Base-by-base conservation (phyloP, 2,329 filamentous ascomycete genomes). In the Mycosphaerella arachidis region DNA sequence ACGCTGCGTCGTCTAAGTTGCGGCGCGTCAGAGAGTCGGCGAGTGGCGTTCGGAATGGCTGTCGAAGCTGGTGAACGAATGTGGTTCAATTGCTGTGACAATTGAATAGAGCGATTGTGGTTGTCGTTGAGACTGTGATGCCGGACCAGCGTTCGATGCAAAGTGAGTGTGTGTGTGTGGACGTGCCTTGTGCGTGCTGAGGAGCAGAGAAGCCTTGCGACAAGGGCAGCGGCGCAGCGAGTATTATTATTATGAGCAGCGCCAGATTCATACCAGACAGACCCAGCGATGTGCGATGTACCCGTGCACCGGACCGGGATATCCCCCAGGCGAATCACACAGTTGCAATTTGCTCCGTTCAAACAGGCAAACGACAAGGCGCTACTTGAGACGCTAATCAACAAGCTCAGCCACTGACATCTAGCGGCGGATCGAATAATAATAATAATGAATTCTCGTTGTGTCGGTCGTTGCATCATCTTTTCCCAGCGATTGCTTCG, bases 1-100 rank as follows among this genome's bases (percentile, higher is more conserved):
- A 63, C 61, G 45, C 61, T 40, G 45, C 53, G 61, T 63, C 61
- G 56, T 61, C 61, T n/a, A 63, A 56, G 61, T n/a, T 35, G 30
- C 10, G 50, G 50, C 29, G 27, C 24, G 46, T 35, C 43, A 48
- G 35, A 48, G 29, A 31, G 8, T 31, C 12, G 37, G 18, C 18
- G 12, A 24, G 35, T 55, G 33, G 33, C 29, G 35, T 20, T 20
- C 35, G 53, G 31, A 43, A 24, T 43, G 40, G 53, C 31, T 45
- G 53, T 37, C 16, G 31, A 40, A 20, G 45, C 35, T 51, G 10
- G 13, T 52, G 45, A 58, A 58, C 4, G 50, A 54, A 43, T 30
- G 43, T 59, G 5, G 57, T n/a, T 58, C 48, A 45, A 45, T 55
- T 29, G 45, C 40, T 31, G 27, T 46, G 50, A 54, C 48, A 35